These are phyloP conservation scores for Caryopteris hybrid DNA, from an alignment of 305 asterid genomes.

Conservation along the genomic window DNA sequence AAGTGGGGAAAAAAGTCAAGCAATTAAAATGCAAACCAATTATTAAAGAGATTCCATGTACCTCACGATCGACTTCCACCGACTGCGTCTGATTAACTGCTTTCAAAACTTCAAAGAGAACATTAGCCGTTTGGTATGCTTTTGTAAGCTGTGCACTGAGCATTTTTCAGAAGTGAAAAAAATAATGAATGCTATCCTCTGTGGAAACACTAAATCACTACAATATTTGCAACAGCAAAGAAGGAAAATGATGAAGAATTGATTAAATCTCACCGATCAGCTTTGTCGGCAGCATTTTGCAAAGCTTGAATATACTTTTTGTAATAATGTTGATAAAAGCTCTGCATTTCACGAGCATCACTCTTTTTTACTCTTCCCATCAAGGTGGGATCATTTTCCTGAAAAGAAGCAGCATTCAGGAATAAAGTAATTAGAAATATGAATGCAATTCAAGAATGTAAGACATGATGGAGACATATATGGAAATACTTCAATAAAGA, in stretches of 20 bases:
- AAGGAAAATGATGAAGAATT: neutral
- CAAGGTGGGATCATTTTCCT: conserved; percentile 98
- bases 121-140: conserved; percentile 99
- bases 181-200: neutral
- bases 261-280: conserved; percentile 72
- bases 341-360: conserved; percentile 99
- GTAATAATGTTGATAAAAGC: conserved; percentile 98
- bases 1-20: neutral
- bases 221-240: conserved; percentile 5
- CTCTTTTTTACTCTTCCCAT: conserved; percentile 98
- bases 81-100: conserved; percentile 96
- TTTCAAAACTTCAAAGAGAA: conserved; percentile 97
- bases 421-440: neutral
- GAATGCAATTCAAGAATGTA: conserved; percentile 11
- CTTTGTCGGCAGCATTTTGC: conserved; percentile 98
- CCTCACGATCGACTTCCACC: conserved; percentile 99
- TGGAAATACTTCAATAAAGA: neutral
- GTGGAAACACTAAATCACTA: conserved; percentile 2
- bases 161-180: conserved; percentile 21
- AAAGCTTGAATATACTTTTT: conserved; percentile 95
- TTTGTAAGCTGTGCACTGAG: conserved; percentile 95
- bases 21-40: conserved; percentile 13
- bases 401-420: neutral
- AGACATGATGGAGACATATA: neutral
- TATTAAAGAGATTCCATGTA: conserved; percentile 14